Percentiles rank a stretch among this genome's conserved stretches.
phyloP scores from a whole-genome alignment of 179 eudicot species.

The Monotropa hypopitys region DNA sequence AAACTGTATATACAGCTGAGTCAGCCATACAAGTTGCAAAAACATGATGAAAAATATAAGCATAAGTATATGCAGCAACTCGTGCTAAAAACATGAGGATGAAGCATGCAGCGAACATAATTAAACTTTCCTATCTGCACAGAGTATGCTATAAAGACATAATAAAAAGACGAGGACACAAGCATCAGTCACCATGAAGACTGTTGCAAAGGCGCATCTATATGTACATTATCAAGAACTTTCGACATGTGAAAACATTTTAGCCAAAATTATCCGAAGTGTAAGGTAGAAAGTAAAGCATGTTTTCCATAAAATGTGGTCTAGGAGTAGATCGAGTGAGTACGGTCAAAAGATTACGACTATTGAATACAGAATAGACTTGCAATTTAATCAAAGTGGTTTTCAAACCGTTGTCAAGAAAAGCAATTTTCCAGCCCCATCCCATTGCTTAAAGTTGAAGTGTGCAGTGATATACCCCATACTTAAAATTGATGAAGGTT shows the following conservation, averaged over 20 bases:
- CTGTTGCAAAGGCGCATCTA: neutral
- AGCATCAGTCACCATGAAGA: neutral
- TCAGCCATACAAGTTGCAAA: neutral
- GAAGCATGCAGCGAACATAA: neutral
- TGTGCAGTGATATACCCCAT: neutral
- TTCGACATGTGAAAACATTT: neutral
- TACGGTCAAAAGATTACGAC: neutral
- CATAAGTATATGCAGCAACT: neutral
- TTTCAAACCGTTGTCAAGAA: neutral
- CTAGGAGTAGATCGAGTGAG: neutral
- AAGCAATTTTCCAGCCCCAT: neutral
- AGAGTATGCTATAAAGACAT: neutral
- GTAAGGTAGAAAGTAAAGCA: neutral
- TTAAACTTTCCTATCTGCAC: neutral
- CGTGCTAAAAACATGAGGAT: neutral
- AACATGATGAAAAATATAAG: neutral
- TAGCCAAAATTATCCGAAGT: neutral
- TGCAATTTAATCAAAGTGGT: neutral
- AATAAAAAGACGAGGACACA: neutral
- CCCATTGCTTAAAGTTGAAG: no score
- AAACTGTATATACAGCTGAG: constrained; percentile 34
- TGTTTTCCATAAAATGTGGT: neutral
- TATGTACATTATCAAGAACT: neutral
- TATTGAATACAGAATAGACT: neutral
- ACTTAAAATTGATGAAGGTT: neutral